These are phyloP conservation scores for Porphyrellus cyaneotinctus DNA, from an alignment of 768 basidiomycete species.

Conservation along the genomic window DNA sequence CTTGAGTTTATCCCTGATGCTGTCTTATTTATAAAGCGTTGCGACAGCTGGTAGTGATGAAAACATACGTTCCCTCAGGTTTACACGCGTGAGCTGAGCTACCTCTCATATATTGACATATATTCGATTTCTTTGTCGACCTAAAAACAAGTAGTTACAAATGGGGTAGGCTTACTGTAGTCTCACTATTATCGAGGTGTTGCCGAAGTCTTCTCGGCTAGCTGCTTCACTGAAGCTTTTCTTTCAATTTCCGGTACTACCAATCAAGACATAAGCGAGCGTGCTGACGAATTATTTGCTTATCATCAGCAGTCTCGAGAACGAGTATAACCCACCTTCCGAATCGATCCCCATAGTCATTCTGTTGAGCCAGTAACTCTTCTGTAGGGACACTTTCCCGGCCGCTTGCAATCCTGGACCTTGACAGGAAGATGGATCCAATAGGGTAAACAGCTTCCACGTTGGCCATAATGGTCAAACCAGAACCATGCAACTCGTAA, in stretches of 20 bases:
- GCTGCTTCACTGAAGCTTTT: no score
- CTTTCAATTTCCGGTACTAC: not conserved
- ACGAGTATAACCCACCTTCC: not conserved
- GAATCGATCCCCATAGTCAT: not conserved
- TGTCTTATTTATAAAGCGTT: not conserved
- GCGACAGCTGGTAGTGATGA: not conserved
- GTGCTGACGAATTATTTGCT: not conserved
- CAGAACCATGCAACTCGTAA: not conserved
- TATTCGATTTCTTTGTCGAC: no score
- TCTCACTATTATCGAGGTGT: no score
- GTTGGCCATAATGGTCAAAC: not conserved
- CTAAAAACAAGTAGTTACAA: no score
- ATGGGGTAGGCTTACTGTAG: no score
- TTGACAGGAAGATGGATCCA: fast-evolving
- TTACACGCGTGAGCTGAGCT: not conserved
- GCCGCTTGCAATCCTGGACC: not conserved
- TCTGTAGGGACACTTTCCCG: not conserved
- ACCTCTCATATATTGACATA: no score
- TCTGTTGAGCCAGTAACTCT: not conserved
- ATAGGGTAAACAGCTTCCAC: no score
- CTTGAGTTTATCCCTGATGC: not conserved
- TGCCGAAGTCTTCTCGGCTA: no score
- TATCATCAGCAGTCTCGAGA: not conserved
- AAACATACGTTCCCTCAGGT: slow-evolving; percentile 6
- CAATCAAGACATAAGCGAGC: not conserved